Percentiles rank a stretch among this genome's conserved stretches.
These are phyloP conservation scores for Lentinula lateritia DNA, from an alignment of 768 basidiomycete species.

Conservation along the genomic window DNA sequence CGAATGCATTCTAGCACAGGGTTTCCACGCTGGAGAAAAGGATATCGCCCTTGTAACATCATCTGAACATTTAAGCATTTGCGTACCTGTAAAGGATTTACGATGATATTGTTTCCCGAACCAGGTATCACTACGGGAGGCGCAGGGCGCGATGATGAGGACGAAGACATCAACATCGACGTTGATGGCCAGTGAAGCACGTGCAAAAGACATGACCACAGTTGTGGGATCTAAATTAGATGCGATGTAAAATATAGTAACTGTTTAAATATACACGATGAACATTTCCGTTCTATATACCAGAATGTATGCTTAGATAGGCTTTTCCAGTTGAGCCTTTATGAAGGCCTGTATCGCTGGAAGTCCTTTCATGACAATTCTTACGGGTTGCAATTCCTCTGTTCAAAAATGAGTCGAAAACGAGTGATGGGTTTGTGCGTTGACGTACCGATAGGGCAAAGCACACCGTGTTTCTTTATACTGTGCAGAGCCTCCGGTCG, in stretches of 20 bases:
- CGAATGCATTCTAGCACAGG: conserved; percentile 82
- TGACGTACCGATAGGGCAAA: conserved; percentile 55
- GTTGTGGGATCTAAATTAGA: too few species aligned
- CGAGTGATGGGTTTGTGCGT: neutral
- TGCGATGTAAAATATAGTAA: too few species aligned
- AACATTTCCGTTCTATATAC: neutral
- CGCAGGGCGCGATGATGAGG: conserved; percentile 5
- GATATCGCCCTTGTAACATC: neutral
- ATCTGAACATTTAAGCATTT: neutral
- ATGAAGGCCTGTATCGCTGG: conserved; percentile 60
- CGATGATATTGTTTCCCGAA: conserved; percentile 56
- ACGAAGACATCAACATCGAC: neutral
- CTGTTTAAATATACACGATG: too few species aligned
- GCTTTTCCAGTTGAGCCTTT: conserved; percentile 21
- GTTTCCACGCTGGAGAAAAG: conserved; percentile 63
- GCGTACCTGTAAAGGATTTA: conserved; percentile 55
- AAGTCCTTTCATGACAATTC: conserved; percentile 63
- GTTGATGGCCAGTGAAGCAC: too few species aligned
- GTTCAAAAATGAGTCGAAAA: neutral
- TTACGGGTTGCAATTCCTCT: conserved; percentile 71
- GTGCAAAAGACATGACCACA: too few species aligned
- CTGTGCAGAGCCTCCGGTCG: conserved; percentile 33
- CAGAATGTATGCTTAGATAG: neutral
- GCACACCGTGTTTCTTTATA: conserved; percentile 58
- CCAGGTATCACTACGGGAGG: conserved; percentile 65